These are phyloP conservation scores for Rhizopus stolonifer DNA, from an alignment of 371 early-diverging fungal species.

Conservation along the genomic window DNA sequence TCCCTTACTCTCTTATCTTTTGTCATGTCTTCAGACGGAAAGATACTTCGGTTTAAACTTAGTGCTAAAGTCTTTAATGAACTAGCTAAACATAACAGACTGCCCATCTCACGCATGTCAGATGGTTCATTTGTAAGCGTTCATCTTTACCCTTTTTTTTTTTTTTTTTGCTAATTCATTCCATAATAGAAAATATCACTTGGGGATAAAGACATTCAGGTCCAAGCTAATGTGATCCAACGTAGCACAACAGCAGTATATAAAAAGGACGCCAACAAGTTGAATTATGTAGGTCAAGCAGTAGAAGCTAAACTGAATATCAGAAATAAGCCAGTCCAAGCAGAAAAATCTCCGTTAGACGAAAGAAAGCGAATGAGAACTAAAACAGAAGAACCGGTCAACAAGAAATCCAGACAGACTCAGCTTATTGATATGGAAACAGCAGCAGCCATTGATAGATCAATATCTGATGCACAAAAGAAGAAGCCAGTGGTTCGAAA, in stretches of 20 bases:
- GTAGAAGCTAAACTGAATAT: neutral
- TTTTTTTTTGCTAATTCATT: neutral
- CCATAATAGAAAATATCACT: neutral
- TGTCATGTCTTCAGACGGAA: neutral
- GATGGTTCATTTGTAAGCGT: conserved; percentile 2
- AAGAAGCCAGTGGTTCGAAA: neutral
- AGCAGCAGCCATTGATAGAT: neutral
- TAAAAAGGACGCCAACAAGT: neutral
- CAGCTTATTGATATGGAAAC: conserved; percentile 1
- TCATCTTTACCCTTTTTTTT: neutral
- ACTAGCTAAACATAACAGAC: neutral
- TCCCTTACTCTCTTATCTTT: neutral
- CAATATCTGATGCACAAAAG: conserved; percentile 1
- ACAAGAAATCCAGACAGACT: neutral
- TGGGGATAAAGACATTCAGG: neutral
- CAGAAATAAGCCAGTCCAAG: neutral
- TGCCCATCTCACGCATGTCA: neutral
- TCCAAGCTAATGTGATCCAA: neutral
- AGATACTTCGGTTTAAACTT: neutral
- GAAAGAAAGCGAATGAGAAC: neutral
- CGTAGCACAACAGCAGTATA: neutral
- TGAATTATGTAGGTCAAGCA: neutral
- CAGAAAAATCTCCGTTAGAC: neutral
- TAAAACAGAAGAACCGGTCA: neutral
- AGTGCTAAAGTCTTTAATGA: neutral